Conservation (phyloP, 2,329 filamentous ascomycete genomes). For the Westerdykella aurantiaca region DNA sequence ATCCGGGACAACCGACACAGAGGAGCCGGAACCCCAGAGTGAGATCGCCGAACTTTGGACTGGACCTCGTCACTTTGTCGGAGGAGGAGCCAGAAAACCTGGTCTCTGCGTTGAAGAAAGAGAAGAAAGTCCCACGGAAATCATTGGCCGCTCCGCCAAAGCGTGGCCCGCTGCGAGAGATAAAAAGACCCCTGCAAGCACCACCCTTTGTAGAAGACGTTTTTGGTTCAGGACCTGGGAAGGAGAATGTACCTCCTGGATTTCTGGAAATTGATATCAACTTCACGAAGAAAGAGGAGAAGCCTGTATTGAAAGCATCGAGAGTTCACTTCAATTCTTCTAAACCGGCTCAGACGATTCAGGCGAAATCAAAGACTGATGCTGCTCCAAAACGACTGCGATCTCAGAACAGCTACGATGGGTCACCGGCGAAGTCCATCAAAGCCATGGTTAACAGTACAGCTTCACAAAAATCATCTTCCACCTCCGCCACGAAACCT, state of each 20-base stretch:
- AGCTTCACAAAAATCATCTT: conserved; percentile 10
- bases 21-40: conserved; percentile 22
- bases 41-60: conserved; percentile 33
- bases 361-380: conserved; percentile 20
- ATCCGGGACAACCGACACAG: conserved; percentile 41
- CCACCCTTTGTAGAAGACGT: conserved; percentile 41
- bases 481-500: background rate
- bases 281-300: conserved; percentile 26
- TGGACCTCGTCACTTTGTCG: conserved; percentile 35
- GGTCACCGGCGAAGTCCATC: conserved; percentile 31
- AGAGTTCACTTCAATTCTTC: conserved; percentile 26
- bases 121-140: conserved; percentile 33
- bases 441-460: conserved; percentile 26
- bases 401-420: conserved; percentile 26
- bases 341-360: conserved; percentile 14
- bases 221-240: conserved; percentile 52
- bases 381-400: conserved; percentile 30
- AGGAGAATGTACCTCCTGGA: conserved; percentile 59
- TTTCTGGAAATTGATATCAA: conserved; percentile 24
- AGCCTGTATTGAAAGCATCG: conserved; percentile 17
- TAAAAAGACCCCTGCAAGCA: conserved; percentile 36
- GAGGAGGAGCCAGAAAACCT: conserved; percentile 34
- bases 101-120: conserved; percentile 26
- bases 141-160: conserved; percentile 45
- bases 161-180: conserved; percentile 47